A percentile compares a stretch with the other conserved stretches of the same genome.
phyloP scores from a whole-genome alignment of 768 basidiomycete genomes.

The Tylopilus intermedius region DNA sequence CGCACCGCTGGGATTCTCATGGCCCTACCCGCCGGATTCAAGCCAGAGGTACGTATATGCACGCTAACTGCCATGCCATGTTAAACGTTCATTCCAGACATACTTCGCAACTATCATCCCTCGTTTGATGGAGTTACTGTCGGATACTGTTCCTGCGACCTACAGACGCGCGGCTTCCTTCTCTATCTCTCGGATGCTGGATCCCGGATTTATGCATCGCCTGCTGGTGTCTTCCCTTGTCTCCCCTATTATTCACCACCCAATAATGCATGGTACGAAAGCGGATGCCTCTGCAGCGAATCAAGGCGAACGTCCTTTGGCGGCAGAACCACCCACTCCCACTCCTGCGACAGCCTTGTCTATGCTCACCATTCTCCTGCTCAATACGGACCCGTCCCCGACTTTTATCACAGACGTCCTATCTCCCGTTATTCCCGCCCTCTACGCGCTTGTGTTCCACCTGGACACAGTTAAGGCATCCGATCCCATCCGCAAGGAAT shows the following conservation, averaged over 20 bases:
- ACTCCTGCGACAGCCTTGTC: conserved; percentile 39
- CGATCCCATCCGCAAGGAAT: conserved; percentile 60
- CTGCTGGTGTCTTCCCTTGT: conserved; percentile 30
- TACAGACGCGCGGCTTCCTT: conserved; percentile 65
- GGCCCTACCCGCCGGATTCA: conserved; percentile 54
- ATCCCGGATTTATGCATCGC: conserved; percentile 26
- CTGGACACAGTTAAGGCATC: conserved; percentile 52
- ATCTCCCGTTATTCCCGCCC: conserved; percentile 59
- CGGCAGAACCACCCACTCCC: conserved; percentile 4
- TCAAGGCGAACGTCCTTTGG: neutral
- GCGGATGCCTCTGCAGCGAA: neutral
- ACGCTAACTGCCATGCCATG: neutral
- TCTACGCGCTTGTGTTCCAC: conserved; percentile 61
- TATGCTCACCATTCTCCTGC: conserved; percentile 51
- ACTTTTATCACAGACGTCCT: conserved; percentile 56
- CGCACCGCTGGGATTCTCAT: conserved; percentile 61
- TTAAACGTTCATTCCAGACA: conserved; percentile 37
- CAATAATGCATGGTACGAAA: conserved; percentile 34
- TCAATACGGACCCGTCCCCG: conserved; percentile 79
- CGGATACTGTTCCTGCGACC: conserved; percentile 29
- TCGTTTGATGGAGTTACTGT: conserved; percentile 48
- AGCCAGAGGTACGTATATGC: conserved; percentile 44
- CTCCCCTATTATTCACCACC: conserved; percentile 48
- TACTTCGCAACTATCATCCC: conserved; percentile 58
- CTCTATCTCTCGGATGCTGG: conserved; percentile 61